A percentile compares a stretch with the other conserved stretches of the same genome.
Conservation (phyloP, 2,329 filamentous ascomycete species). For the Sporothrix dimorphospora region DNA sequence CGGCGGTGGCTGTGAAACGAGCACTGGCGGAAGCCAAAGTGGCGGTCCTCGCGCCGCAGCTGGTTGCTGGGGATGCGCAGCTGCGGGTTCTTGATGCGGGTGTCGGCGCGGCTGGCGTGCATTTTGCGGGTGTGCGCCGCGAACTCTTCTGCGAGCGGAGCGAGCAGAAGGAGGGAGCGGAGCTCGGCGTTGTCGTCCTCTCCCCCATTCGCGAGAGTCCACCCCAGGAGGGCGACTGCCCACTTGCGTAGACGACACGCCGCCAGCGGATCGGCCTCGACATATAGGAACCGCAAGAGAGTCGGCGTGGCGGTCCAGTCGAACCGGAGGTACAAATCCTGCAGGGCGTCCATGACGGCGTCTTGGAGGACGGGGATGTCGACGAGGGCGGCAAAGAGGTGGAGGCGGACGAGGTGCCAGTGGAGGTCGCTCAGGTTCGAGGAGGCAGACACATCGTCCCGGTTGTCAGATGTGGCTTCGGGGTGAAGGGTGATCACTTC, state of each 20-base stretch:
- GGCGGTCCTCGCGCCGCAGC: conserved; percentile 58
- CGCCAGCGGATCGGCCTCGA: conserved; percentile 53
- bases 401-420: conserved; percentile 60
- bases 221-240: conserved; percentile 65
- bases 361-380: conserved; percentile 57
- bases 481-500: background rate
- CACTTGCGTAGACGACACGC: conserved; percentile 60
- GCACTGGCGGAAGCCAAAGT: conserved; percentile 64
- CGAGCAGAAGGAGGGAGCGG: conserved; percentile 49
- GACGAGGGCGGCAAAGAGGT: conserved; percentile 60
- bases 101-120: conserved; percentile 52
- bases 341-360: conserved; percentile 59
- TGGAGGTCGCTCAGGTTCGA: conserved; percentile 48
- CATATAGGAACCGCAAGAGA: conserved; percentile 58
- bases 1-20: conserved; percentile 63
- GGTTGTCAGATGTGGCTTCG: background rate
- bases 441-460: conserved; percentile 29
- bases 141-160: conserved; percentile 56
- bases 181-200: conserved; percentile 36
- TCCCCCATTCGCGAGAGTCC: conserved; percentile 48
- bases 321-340: conserved; percentile 61
- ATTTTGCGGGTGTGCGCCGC: conserved; percentile 57
- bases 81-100: conserved; percentile 63
- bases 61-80: conserved; percentile 60
- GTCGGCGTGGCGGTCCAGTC: conserved; percentile 61